These are phyloP conservation scores for Metschnikowia cubensis DNA, from an alignment of 805 yeast genomes.

Conservation along the genomic window DNA sequence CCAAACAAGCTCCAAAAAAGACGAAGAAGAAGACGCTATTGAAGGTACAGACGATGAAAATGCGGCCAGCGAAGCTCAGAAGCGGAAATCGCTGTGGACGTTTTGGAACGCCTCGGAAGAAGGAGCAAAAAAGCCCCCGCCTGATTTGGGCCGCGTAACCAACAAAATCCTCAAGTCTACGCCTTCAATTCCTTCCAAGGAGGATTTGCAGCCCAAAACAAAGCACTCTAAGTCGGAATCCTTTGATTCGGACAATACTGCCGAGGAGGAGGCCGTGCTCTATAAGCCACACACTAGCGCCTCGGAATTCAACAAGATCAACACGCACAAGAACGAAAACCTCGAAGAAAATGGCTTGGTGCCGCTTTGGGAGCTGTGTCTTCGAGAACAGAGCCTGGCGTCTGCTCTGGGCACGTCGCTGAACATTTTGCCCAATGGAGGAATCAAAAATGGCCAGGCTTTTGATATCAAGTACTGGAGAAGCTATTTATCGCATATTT, in stretches of 20 bases:
- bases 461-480: conserved; percentile 37
- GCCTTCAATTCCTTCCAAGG: conserved; percentile 24
- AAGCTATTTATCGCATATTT: conserved; percentile 30
- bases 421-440: conserved; percentile 23
- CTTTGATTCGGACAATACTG: background rate
- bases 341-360: conserved; percentile 37
- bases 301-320: conserved; percentile 37
- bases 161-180: conserved; percentile 34
- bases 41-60: conserved; percentile 7
- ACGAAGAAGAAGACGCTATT: conserved; percentile 13
- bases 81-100: conserved; percentile 31
- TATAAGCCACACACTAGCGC: conserved; percentile 42
- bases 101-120: conserved; percentile 29
- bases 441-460: conserved; percentile 12
- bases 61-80: background rate
- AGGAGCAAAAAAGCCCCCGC: background rate
- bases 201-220: conserved; percentile 9
- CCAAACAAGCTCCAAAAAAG: conserved; percentile 10
- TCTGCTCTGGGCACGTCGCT: conserved; percentile 15
- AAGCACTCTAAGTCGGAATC: conserved; percentile 10
- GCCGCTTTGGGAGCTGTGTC: conserved; percentile 40
- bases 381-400: conserved; percentile 25
- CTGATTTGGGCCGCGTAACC: conserved; percentile 14
- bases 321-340: conserved; percentile 44
- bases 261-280: conserved; percentile 39